These are phyloP conservation scores for Russula brevipes DNA, from an alignment of 768 basidiomycete genomes.

Conservation along the genomic window DNA sequence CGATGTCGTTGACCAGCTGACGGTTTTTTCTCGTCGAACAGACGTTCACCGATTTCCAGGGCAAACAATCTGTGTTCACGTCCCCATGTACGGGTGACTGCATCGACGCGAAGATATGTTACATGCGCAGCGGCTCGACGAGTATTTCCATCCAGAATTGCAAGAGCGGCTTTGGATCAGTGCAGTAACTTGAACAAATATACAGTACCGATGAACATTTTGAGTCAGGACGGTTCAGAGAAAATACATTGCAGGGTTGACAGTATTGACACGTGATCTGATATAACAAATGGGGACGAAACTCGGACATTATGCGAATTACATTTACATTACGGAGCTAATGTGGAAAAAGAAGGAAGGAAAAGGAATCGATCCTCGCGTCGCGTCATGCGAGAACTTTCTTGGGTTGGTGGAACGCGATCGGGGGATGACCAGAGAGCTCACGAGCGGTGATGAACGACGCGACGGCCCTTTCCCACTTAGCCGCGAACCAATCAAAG, in stretches of 20 bases:
- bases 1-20: neutral
- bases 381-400: neutral
- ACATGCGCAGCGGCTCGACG: constrained; percentile 70
- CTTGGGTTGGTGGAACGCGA: constrained; percentile 1
- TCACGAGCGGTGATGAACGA: neutral
- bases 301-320: too few relatives aligned
- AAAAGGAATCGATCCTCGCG: too few relatives aligned
- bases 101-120: constrained; percentile 64
- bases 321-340: too few relatives aligned
- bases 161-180: constrained; percentile 57
- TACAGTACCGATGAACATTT: too few relatives aligned
- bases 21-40: constrained; percentile 27
- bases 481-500: constrained; percentile 4
- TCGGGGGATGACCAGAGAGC: neutral
- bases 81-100: constrained; percentile 57
- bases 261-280: too few relatives aligned
- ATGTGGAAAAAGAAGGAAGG: too few relatives aligned
- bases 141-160: constrained; percentile 59
- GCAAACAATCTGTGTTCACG: constrained; percentile 57
- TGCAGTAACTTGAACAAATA: constrained; percentile 35
- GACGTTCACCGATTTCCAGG: constrained; percentile 67
- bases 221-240: too few relatives aligned
- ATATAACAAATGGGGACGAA: too few relatives aligned
- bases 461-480: constrained; percentile 2
- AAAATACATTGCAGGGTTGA: too few relatives aligned